Evolutionary conservation across 179 eudicot species (phyloP).

Genomic region (Beta corolliflora): DNA sequence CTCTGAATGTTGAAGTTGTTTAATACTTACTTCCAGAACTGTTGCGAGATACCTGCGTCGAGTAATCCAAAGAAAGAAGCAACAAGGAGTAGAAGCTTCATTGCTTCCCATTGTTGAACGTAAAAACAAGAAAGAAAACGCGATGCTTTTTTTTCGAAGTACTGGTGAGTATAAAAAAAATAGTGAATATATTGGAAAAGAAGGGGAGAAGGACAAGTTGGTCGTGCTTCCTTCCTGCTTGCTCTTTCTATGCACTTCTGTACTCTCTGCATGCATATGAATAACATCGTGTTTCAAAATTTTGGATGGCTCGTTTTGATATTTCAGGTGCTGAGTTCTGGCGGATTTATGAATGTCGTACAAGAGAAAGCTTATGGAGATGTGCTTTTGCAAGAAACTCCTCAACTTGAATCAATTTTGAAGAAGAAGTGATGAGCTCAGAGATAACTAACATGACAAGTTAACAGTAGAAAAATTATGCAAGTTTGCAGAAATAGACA

Average conservation of each 20-base stretch:
- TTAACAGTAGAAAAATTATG: not conserved
- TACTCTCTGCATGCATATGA: not conserved
- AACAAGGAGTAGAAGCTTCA: conserved; percentile 38
- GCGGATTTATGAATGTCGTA: conserved; percentile 56
- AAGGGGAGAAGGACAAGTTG: not conserved
- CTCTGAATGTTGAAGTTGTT: not conserved
- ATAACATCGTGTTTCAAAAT: not conserved
- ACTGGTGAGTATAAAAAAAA: conserved; percentile 28
- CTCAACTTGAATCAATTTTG: conserved; percentile 39
- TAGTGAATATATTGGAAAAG: not conserved
- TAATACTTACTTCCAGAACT: conserved; percentile 34
- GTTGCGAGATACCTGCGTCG: conserved; percentile 49
- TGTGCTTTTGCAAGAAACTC: conserved; percentile 53
- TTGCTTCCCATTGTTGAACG: conserved; percentile 50
- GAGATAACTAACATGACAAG: not conserved
- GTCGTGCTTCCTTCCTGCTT: not conserved
- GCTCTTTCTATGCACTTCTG: not conserved
- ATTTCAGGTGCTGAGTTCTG: conserved; percentile 60
- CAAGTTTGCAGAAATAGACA: conserved; percentile 1
- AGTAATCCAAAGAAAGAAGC: conserved; percentile 37
- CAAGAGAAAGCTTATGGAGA: conserved; percentile 63
- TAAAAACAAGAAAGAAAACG: conserved; percentile 64
- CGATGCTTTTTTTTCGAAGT: conserved; percentile 73
- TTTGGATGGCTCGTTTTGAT: not conserved
- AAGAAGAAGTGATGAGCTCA: conserved; percentile 4